Percentiles rank a stretch among this genome's conserved stretches.
Conservation (phyloP, 139 green algal genomes). For the Zygnema circumcarinatum region DNA sequence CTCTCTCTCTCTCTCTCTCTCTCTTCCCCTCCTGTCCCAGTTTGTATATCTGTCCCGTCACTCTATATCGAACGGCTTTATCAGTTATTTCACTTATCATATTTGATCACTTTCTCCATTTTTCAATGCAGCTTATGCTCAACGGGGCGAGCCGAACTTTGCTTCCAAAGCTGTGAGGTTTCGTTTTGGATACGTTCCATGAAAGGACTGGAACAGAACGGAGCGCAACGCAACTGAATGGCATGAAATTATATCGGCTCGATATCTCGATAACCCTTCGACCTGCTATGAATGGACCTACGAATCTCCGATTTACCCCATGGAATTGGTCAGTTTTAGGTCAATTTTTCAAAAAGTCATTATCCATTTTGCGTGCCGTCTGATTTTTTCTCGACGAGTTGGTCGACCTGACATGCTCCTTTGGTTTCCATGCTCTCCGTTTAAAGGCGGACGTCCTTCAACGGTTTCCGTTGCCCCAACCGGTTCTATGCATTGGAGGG, state of each 20-base stretch:
- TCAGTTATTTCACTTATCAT: background rate
- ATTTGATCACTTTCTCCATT: background rate
- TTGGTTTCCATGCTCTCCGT: background rate
- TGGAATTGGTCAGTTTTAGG: slow-evolving; percentile 42
- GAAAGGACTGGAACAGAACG: too few relatives aligned
- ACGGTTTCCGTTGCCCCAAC: slow-evolving; percentile 48
- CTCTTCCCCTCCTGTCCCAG: background rate
- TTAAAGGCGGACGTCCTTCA: slow-evolving; percentile 55
- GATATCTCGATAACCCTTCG: too few relatives aligned
- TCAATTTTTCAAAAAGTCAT: background rate
- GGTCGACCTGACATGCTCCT: background rate
- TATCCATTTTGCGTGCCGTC: too few relatives aligned
- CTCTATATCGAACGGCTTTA: background rate
- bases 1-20: background rate
- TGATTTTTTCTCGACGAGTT: too few relatives aligned
- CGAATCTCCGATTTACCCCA: slow-evolving; percentile 53
- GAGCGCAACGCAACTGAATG: too few relatives aligned
- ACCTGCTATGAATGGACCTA: slow-evolving; percentile 61
- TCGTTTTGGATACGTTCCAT: slow-evolving; percentile 43
- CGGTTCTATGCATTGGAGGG: slow-evolving; percentile 56
- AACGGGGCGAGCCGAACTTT: slow-evolving; percentile 58
- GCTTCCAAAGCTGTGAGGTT: slow-evolving; percentile 51
- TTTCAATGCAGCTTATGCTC: slow-evolving; percentile 50
- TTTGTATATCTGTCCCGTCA: background rate
- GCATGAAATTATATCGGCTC: too few relatives aligned